Evolutionary conservation across 352 stramenopile genomes (phyloP).

Genomic region (Phytophthora sojae): DNA sequence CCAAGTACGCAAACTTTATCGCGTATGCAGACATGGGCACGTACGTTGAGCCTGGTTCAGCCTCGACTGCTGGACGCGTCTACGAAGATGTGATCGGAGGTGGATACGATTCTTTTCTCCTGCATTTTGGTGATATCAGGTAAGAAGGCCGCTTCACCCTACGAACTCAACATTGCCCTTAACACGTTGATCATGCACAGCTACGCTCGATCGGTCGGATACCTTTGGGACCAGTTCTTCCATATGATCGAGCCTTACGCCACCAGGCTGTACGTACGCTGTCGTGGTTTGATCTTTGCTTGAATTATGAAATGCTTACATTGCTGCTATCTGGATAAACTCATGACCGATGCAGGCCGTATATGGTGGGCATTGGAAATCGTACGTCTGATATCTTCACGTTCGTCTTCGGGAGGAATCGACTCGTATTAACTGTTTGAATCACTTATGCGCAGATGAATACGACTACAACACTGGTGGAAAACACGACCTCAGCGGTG

Average conservation of each 20-base stretch:
- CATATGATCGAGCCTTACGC: constrained; percentile 74
- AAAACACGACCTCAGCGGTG: constrained; percentile 63
- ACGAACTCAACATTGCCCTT: too few species aligned
- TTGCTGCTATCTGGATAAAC: neutral
- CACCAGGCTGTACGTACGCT: constrained; percentile 57
- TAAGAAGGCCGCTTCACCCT: constrained; percentile 19
- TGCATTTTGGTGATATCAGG: constrained; percentile 85
- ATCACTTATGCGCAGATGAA: constrained; percentile 48
- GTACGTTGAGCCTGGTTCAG: constrained; percentile 51
- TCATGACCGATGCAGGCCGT: constrained; percentile 45
- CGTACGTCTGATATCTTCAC: constrained; percentile 46
- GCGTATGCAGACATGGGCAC: constrained; percentile 72
- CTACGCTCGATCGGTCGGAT: constrained; percentile 68
- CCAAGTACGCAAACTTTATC: constrained; percentile 63
- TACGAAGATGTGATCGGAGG: constrained; percentile 58
- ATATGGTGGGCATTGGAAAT: constrained; percentile 85
- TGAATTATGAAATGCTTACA: constrained; percentile 1
- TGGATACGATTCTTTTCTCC: constrained; percentile 74
- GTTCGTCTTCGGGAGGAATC: neutral
- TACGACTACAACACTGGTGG: constrained; percentile 72
- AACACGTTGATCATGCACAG: constrained; percentile 29
- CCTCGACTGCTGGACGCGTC: constrained; percentile 65
- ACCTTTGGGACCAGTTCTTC: constrained; percentile 82
- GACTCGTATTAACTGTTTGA: neutral
- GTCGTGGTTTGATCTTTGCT: neutral